Evolutionary conservation across 768 basidiomycete genomes (phyloP).

Genomic region (Collybiopsis confluens): DNA sequence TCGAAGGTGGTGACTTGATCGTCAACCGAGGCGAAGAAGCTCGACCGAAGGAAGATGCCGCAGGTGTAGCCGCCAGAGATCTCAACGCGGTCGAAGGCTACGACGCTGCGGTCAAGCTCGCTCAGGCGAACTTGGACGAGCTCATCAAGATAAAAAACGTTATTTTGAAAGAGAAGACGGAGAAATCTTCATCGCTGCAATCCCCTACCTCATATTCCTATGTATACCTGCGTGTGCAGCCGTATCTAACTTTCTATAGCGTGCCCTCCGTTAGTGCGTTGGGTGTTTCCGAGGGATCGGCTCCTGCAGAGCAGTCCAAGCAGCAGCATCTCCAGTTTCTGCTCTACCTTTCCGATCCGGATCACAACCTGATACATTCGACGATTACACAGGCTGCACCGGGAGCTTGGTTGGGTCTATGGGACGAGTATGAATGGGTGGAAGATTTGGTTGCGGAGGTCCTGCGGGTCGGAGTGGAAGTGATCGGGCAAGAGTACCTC

Average conservation of each 20-base stretch:
- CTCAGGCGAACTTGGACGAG: conserved; percentile 74
- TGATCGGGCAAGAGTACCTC: conserved; percentile 89
- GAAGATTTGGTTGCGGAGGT: conserved; percentile 91
- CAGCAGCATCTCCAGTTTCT: conserved; percentile 64
- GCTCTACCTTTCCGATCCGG: conserved; percentile 71
- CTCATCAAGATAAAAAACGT: conserved; percentile 57
- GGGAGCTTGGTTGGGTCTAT: conserved; percentile 79
- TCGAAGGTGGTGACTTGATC: conserved; percentile 87
- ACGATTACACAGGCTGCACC: conserved; percentile 85
- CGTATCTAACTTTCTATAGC: conserved; percentile 60
- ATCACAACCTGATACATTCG: conserved; percentile 69
- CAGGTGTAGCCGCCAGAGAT: conserved; percentile 50
- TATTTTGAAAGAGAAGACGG: conserved; percentile 24
- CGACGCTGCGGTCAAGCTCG: conserved; percentile 74
- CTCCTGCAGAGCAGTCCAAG: conserved; percentile 33
- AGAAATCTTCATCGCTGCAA: conserved; percentile 28
- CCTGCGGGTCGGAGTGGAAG: conserved; percentile 79
- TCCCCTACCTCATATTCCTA: conserved; percentile 79
- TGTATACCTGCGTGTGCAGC: conserved; percentile 91
- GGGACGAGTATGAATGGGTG: conserved; percentile 94
- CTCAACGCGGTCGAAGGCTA: conserved; percentile 82
- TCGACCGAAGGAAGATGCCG: conserved; percentile 53
- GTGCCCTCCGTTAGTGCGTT: conserved; percentile 29
- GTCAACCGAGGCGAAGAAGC: conserved; percentile 82
- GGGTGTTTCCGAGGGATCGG: conserved; percentile 19